Conservation (phyloP, 148 eudicot species). For the Chenopodium suecicum region DNA sequence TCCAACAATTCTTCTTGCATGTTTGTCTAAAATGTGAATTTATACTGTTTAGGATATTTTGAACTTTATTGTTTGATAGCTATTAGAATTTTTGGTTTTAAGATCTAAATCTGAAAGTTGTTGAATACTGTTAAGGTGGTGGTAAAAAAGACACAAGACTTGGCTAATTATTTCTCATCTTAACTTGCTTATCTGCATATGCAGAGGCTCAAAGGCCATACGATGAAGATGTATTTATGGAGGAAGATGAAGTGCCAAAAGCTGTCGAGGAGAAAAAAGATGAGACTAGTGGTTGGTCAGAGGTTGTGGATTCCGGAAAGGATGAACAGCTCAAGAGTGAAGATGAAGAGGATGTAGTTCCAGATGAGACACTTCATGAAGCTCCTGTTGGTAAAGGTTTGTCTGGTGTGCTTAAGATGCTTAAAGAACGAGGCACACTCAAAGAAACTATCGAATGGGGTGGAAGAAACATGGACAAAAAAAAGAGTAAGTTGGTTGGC, state of each 20-base stretch:
- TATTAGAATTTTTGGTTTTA: not conserved
- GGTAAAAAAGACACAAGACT: not conserved
- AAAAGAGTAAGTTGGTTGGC: slow-evolving; percentile 92
- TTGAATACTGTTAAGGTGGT: not conserved
- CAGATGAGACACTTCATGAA: slow-evolving; percentile 83
- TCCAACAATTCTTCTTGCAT: not conserved
- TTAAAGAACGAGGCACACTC: slow-evolving; percentile 79
- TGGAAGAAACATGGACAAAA: slow-evolving; percentile 99
- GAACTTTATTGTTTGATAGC: not conserved
- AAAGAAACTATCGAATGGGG: slow-evolving; percentile 95
- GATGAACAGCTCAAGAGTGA: slow-evolving; percentile 42
- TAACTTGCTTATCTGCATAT: slow-evolving; percentile 13
- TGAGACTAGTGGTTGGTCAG: slow-evolving; percentile 62
- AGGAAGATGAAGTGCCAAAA: slow-evolving; percentile 75
- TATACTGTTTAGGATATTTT: not conserved
- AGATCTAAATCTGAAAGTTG: not conserved
- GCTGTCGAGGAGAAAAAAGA: slow-evolving; percentile 43
- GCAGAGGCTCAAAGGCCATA: slow-evolving; percentile 71
- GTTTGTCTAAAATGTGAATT: not conserved
- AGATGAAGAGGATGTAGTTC: slow-evolving; percentile 49
- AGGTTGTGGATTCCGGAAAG: slow-evolving; percentile 43
- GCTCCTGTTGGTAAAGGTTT: slow-evolving; percentile 86
- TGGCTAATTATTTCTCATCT: not conserved
- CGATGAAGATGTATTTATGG: slow-evolving; percentile 91
- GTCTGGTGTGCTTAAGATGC: slow-evolving; percentile 66